Conservation (phyloP, 495 filamentous ascomycete species). For the Aspergillus incahuasiensis region DNA sequence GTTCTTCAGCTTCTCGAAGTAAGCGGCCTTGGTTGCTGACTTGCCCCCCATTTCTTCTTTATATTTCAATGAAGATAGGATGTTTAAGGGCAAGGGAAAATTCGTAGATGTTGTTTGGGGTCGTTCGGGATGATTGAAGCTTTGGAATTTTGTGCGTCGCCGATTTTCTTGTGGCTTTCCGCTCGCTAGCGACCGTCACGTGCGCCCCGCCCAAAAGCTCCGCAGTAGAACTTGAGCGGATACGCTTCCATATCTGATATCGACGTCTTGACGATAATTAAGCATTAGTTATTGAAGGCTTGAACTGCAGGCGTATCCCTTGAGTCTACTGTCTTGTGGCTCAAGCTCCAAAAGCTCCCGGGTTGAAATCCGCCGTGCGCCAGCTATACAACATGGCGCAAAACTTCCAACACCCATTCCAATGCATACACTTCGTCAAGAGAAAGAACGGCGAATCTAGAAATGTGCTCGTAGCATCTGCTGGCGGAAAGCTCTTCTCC, state of each 20-base stretch:
- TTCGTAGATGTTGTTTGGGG: constrained; percentile 18
- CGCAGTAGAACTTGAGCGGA: background rate
- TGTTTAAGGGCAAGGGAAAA: constrained; percentile 78
- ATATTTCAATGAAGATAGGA: constrained; percentile 83
- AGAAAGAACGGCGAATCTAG: constrained; percentile 19
- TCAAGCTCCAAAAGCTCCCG: background rate
- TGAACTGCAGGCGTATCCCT: background rate
- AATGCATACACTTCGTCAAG: constrained; percentile 46
- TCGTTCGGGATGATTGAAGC: constrained; percentile 16
- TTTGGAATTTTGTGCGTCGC: constrained; percentile 23
- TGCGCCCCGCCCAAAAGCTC: constrained; percentile 19
- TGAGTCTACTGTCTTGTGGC: background rate
- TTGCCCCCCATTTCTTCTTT: constrained; percentile 99
- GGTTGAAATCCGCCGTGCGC: background rate
- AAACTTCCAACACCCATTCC: constrained; percentile 48
- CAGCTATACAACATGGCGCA: constrained; percentile 17
- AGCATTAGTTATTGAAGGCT: background rate
- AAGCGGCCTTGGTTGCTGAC: constrained; percentile 85
- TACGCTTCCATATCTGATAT: too few species aligned
- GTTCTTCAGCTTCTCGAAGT: constrained; percentile 98
- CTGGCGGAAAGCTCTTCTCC: constrained; percentile 50
- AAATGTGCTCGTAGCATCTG: constrained; percentile 51
- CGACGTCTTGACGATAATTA: too few species aligned
- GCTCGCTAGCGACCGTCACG: constrained; percentile 39
- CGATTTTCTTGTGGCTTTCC: constrained; percentile 35